Evolutionary conservation across 2,329 filamentous ascomycete genomes (phyloP).

Genomic region (Xylariaceae sp.): DNA sequence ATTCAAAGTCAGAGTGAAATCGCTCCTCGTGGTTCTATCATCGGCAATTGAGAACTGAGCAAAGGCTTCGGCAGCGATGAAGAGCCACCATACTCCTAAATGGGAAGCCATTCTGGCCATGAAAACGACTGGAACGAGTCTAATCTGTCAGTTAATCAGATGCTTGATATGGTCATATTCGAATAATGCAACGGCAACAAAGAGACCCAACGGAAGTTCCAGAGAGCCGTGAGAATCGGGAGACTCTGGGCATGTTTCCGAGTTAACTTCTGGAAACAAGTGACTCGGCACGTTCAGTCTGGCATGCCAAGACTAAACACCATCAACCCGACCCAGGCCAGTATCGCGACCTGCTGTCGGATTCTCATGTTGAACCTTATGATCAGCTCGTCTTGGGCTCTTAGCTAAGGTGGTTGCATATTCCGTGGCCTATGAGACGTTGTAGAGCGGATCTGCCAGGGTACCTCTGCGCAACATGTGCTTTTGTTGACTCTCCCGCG

Average conservation of each 20-base stretch:
- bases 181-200: neutral
- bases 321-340: neutral
- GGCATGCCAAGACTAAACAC: neutral
- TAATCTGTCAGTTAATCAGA: neutral
- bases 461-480: too few relatives aligned
- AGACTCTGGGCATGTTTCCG: neutral
- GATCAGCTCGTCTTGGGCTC: neutral
- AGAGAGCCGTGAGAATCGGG: neutral
- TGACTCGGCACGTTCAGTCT: neutral
- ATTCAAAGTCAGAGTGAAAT: slow-evolving; percentile 27
- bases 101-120: slow-evolving; percentile 22
- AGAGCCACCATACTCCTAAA: slow-evolving; percentile 22
- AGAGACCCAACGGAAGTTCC: neutral
- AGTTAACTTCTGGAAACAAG: neutral
- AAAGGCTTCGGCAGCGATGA: slow-evolving; percentile 22
- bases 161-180: neutral
- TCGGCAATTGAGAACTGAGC: slow-evolving; percentile 36
- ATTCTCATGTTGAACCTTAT: neutral
- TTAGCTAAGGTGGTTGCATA: neutral
- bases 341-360: neutral
- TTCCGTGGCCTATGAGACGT: neutral
- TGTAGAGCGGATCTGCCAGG: neutral
- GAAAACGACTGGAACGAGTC: neutral
- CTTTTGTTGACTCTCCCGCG: too few relatives aligned
- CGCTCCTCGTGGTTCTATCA: slow-evolving; percentile 36